These are phyloP conservation scores for Penicillium thymicola DNA, from an alignment of 2,329 filamentous ascomycete genomes.

Conservation along the genomic window DNA sequence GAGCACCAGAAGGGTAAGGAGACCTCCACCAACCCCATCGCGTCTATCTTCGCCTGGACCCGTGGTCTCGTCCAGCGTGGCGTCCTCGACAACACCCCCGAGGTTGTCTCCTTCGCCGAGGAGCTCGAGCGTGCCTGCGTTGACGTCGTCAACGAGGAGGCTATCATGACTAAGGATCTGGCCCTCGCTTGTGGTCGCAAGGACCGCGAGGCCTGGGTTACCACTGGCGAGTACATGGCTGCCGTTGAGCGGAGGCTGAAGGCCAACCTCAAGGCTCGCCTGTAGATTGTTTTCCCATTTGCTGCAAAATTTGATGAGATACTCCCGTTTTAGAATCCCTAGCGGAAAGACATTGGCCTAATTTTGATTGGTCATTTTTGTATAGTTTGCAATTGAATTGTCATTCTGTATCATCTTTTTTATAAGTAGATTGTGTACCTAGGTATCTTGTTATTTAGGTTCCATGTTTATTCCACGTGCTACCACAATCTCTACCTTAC, in stretches of 20 bases:
- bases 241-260: constrained; percentile 90
- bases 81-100: constrained; percentile 78
- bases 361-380: constrained; percentile 14
- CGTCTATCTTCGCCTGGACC: constrained; percentile 98
- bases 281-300: constrained; percentile 26
- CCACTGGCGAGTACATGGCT: constrained; percentile 84
- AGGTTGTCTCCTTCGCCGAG: constrained; percentile 87
- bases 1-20: constrained; percentile 98
- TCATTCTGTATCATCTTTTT: background rate
- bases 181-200: constrained; percentile 92
- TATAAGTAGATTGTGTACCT: no score
- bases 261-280: constrained; percentile 55
- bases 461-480: background rate
- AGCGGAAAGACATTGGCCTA: constrained; percentile 2
- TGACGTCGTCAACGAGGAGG: constrained; percentile 88
- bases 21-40: constrained; percentile 98
- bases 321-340: constrained; percentile 12
- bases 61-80: constrained; percentile 90
- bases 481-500: background rate
- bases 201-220: constrained; percentile 79
- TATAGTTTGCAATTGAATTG: constrained; percentile 15
- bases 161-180: constrained; percentile 98
- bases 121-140: constrained; percentile 88
- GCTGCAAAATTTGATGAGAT: constrained; percentile 14
- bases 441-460: background rate